Base-by-base conservation (phyloP, 129 eudicot species). In the Flaveria brownii region DNA sequence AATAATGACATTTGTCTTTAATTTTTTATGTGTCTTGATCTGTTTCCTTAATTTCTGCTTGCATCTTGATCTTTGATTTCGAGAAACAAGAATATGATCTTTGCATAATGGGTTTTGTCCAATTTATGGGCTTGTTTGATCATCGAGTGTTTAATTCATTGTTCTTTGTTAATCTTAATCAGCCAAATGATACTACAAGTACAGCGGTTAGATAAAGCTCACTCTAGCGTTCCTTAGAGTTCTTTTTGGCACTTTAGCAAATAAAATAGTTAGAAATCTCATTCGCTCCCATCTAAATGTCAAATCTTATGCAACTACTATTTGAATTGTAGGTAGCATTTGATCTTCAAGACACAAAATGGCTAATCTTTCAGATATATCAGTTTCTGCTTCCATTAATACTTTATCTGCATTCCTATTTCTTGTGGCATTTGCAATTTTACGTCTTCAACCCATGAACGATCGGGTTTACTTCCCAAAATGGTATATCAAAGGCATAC, bases 391-490 rank as follows among this genome's bases (percentile, higher is more conserved):
- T 63, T 86, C 85, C 72, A 86, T 94, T 45, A 94, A 94, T 82
- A 84, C 86, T 77, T 74, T 89, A 52, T 91, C 97, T 46, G 99
- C 97, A 28, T 14, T 94, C 47, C 77, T 85, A 39, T 94, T 94
- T 80, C 97, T 94, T 47, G 33, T 94, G 62, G 94, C 87, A 63
- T 94, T 94, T 73, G 97, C 96, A 6, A 86, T 94, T 57, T 86
- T 91, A 59, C 87, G 99, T 18, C 97, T 94, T 81, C 99, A 94
- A 82, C 99, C 99, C 16, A 13, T 94, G 39, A 91, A 91, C 41
- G 99, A 94, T 76, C 87, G 99, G 72, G 94, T 94, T 17, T 94
- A 94, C 84, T 94, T 94, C 28, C 93, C 98, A 55, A 94, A 94
- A 91, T 94, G 99, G 99, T 94, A 94, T 78, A 61, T 87, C 72